Evolutionary conservation across 495 filamentous ascomycete genomes (phyloP), one percentile per base, ranked within the genome.

Genomic region (Aspergillus mulundensis): DNA sequence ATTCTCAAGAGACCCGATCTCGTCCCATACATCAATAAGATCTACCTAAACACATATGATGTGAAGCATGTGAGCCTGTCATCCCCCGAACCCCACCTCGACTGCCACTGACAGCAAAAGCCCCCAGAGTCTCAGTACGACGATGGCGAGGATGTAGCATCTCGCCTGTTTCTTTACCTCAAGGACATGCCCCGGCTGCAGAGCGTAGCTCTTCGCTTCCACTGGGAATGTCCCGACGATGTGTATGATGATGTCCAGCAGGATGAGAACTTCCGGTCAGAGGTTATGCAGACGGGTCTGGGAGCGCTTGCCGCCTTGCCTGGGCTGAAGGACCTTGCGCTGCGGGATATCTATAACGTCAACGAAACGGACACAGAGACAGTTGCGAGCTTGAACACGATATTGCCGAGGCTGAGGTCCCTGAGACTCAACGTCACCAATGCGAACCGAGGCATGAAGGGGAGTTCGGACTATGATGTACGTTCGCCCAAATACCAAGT

Each of bases 371-470:
- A 32, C 47, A 7, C 36, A 8, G 32, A 45, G n/a, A 43, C 45
- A 1, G 41, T 59, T 20, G 43, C 20, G 2, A 51, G 56, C 15
- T 8, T 59, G 11, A 38, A 15, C 32, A 61, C 57, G 45, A 39
- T 59, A n/a, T 28, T 69, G 16, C 15, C 16, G 0, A 30, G 18
- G 0, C 14, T 67, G 15, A 49, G 18, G 4, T 61, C 64, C 0
- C 48, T 69, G 7, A 56, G 64, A 11, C 38, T 69, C 14, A 63
- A 63, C 42, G 53, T 65, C 34, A 24, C 53, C 14, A 56, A 64
- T 19, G 55, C 60, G 40, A 20, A 50, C 48, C 24, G 7, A 12
- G 24, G 45, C 1, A 39, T 45, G 2, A 34, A 53, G 1, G 53
- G 51, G 7, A 50, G 51, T 38, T 54, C 57, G 16, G 63, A 64